Evolutionary conservation across 1,284 basidiomycete genomes (phyloP), one percentile per base, ranked within the genome.

Genomic region (Apiotrichum mycotoxinovorans): DNA sequence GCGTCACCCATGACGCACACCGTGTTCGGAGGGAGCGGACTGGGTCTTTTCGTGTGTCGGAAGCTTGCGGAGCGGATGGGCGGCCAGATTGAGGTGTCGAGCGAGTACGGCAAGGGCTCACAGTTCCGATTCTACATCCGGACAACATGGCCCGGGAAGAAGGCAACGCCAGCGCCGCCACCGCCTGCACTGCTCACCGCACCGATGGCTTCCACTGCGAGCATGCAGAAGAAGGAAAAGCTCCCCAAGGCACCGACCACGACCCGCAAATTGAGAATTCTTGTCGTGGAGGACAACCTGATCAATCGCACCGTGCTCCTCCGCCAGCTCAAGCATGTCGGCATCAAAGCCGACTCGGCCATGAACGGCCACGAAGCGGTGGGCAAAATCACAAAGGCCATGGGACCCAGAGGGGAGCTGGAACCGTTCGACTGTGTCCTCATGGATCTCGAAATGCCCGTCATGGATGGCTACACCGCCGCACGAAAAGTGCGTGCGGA

Each of bases 361-460:
- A 70, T 61, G 52, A 76, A 79, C 58, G 79, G 79, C 11, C 65
- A 74, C 5, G 76, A 79, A 57, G 79, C 74, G 7, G 60, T 79
- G 27, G 70, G 77, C 33, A 67, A 69, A 54, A 65, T 79, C 17
- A 58, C 70, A 17, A 54, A 51, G 30, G 70, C 66, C 22, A 64
- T 63, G 37, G 25, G 25, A 12, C 8, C 12, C 25, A 7, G 15
- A 9, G 8, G 14, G 4, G 45, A 60, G 12, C 48, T 67, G 58
- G 46, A 40, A 9, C 54, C 60, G 3, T 77, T 70, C 60, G 71
- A 76, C 51, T 71, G 69, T 35, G 60, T 75, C 18, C 60, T 78
- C n/a, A 74, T 77, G 69, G 77, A 78, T 52, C 60, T 75, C 5
- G 74, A 74, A 48, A 75, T 76, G 74, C 74, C 75, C 18, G 66